phyloP scores from a whole-genome alignment of 768 basidiomycete genomes.

The Russula lepida region DNA sequence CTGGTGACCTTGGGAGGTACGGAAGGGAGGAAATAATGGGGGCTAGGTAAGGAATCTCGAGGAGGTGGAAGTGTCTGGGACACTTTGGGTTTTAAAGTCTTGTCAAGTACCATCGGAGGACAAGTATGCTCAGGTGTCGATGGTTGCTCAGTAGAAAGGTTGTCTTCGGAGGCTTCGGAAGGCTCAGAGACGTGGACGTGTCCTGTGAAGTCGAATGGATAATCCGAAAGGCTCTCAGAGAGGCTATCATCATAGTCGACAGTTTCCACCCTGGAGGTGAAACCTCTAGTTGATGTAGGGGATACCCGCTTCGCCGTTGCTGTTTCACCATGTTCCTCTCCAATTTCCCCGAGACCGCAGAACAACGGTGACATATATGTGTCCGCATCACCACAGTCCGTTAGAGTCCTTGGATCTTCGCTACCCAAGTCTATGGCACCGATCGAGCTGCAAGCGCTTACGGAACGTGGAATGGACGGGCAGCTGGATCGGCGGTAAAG shows the following conservation, averaged over 20 bases:
- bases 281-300: background rate
- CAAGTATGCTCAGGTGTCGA: background rate
- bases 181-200: background rate
- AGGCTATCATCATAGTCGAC: background rate
- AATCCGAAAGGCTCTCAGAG: slow-evolving; percentile 9
- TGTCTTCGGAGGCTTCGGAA: background rate
- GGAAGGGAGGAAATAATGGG: background rate
- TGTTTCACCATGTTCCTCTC: background rate
- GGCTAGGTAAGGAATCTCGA: background rate
- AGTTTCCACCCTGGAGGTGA: background rate
- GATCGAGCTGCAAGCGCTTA: background rate
- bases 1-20: background rate
- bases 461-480: slow-evolving; percentile 14
- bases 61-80: background rate
- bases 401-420: background rate
- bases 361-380: slow-evolving; percentile 7
- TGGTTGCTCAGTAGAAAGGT: background rate
- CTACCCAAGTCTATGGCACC: background rate
- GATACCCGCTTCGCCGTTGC: background rate
- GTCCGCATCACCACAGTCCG: background rate
- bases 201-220: slow-evolving; percentile 5
- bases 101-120: background rate
- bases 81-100: too few relatives aligned
- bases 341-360: background rate
- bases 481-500: slow-evolving; percentile 15